These are phyloP conservation scores for Hymenoscyphus fraxineus DNA, from an alignment of 2,329 filamentous ascomycete genomes.

Conservation along the genomic window DNA sequence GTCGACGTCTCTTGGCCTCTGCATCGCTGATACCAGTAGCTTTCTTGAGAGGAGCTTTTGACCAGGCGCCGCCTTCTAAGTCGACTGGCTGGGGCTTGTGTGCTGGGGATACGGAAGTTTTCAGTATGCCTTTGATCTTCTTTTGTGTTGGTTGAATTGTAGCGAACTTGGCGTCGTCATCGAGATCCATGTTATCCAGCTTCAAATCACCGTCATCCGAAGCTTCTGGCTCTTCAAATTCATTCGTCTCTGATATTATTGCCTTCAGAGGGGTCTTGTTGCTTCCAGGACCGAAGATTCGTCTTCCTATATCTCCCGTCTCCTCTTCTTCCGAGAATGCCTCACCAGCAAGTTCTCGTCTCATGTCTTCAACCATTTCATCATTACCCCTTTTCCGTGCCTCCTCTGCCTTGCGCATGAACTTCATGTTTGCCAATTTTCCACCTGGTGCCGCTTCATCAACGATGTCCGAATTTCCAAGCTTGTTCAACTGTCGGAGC, in stretches of 20 bases:
- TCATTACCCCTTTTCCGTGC: conserved; percentile 76
- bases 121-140: conserved; percentile 14
- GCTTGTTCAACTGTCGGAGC: conserved; percentile 45
- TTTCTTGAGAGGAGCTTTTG: conserved; percentile 28
- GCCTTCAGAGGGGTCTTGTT: conserved; percentile 37
- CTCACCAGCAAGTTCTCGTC: conserved; percentile 63
- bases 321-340: conserved; percentile 57
- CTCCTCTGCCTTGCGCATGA: conserved; percentile 89
- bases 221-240: conserved; percentile 57
- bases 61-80: conserved; percentile 35
- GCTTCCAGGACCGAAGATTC: conserved; percentile 59
- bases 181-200: conserved; percentile 19
- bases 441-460: conserved; percentile 53
- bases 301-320: conserved; percentile 62
- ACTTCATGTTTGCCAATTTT: conserved; percentile 78
- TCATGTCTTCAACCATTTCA: conserved; percentile 65
- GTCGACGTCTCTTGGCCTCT: conserved; percentile 31
- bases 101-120: neutral
- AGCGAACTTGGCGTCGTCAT: conserved; percentile 13
- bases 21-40: conserved; percentile 23
- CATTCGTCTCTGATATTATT: conserved; percentile 37
- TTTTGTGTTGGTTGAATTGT: conserved; percentile 12
- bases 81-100: conserved; percentile 13
- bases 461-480: conserved; percentile 43
- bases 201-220: conserved; percentile 45